Base-by-base conservation (phyloP, 2,329 filamentous ascomycete species). In the Xylariaceae sp. region DNA sequence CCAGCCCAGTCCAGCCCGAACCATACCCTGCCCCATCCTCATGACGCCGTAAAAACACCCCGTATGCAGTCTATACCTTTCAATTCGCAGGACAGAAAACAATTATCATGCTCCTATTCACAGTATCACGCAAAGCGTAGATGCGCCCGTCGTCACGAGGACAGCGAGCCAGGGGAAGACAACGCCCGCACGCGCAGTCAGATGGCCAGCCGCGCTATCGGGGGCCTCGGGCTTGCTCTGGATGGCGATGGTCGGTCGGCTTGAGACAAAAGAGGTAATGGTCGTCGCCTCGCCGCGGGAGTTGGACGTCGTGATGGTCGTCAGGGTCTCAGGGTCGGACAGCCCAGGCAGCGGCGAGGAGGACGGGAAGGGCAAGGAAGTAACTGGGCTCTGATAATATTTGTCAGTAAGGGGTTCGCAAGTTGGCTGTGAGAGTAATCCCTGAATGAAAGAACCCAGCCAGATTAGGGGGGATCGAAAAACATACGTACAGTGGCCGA, bases 401-500 rank as follows among this genome's bases (percentile, higher is more conserved):
- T 5, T 30, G 23, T 30, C 23, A 30, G 23, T 30, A 30, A 30
- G 23, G 23, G 23, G 23, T 30, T 30, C 23, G 5, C 4, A 30
- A 30, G 4, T 30, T 30, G 23, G 23, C 23, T 30, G 23, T 30
- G 23, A 4, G 23, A 30, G 23, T 30, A 4, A 30, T 30, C 23
- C 23, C 23, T 30, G 23, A 4, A 30, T 30, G 23, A 30, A 61
- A 55, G 44, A 56, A 64, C 61, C 59, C 61, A 66, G 66, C 69
- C 68, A 64, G 49, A 37, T 35, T n/a, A 47, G 55, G n/a, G 55
- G 53, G 47, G 55, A 53, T 49, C 57, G 58, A 39, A 57, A 55
- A 67, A 69, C 67, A 60, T 69, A 69, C 72, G 65, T 78, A 85
- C 82, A 78, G 81, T 80, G 69, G 84, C 84, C 77, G 85, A 84